A percentile compares a stretch with the other conserved stretches of the same genome.
These are phyloP conservation scores for Spiromastix sp. DNA, from an alignment of 2,329 filamentous ascomycete species.

Conservation along the genomic window DNA sequence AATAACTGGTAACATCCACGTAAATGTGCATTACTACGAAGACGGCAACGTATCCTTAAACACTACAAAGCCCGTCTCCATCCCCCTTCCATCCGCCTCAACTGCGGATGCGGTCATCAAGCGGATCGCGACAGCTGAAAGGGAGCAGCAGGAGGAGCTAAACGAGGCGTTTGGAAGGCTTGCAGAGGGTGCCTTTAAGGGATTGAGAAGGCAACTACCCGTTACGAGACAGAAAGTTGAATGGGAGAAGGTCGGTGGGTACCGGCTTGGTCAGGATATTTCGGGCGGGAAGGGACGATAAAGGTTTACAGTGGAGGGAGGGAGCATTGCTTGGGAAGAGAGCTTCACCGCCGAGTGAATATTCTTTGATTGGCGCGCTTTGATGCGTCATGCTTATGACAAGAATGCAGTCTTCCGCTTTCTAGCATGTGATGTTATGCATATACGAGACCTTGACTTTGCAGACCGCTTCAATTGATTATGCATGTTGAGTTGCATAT, in stretches of 20 bases:
- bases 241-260: slow-evolving; percentile 96
- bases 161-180: slow-evolving; percentile 81
- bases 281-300: slow-evolving; percentile 49
- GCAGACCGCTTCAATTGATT: too few species aligned
- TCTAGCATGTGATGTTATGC: too few species aligned
- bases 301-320: slow-evolving; percentile 4
- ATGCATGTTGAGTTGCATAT: too few species aligned
- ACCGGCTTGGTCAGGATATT: slow-evolving; percentile 74
- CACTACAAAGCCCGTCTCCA: slow-evolving; percentile 66
- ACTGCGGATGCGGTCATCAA: slow-evolving; percentile 62
- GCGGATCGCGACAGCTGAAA: slow-evolving; percentile 71
- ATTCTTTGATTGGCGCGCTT: too few species aligned
- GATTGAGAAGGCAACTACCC: slow-evolving; percentile 79
- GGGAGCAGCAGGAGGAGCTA: slow-evolving; percentile 90
- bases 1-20: slow-evolving; percentile 71
- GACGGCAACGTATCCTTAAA: slow-evolving; percentile 92
- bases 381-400: too few species aligned
- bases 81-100: slow-evolving; percentile 51
- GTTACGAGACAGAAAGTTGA: slow-evolving; percentile 98
- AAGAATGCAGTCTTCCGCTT: too few species aligned
- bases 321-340: too few species aligned
- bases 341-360: too few species aligned
- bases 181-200: slow-evolving; percentile 93
- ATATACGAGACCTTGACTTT: too few species aligned
- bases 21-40: slow-evolving; percentile 99